These are phyloP conservation scores for Calonectria multiphialidica DNA, from an alignment of 2,329 filamentous ascomycete species.

Conservation along the genomic window DNA sequence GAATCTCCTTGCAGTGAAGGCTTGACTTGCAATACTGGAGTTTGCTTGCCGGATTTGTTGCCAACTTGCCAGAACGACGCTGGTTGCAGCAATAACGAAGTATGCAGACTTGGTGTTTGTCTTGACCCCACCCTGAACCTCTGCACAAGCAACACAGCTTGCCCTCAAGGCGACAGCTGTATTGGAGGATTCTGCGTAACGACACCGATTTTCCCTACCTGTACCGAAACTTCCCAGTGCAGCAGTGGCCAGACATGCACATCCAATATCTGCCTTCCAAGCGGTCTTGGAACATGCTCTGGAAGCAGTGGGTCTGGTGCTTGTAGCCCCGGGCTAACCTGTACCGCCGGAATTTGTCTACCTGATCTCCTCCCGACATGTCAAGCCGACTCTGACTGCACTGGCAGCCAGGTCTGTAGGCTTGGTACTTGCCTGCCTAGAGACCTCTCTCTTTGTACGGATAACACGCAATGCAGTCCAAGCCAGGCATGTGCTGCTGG, in stretches of 20 bases:
- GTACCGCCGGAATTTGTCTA: constrained; percentile 11
- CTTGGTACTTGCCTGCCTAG: background rate
- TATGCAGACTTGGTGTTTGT: constrained; percentile 2
- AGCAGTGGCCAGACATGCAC: background rate
- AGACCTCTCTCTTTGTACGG: background rate
- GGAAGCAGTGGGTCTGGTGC: background rate
- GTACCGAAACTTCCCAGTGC: background rate
- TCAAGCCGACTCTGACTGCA: background rate
- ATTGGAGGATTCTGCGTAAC: constrained; percentile 8
- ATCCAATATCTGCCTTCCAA: background rate
- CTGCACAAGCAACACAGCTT: background rate
- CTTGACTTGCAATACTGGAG: background rate
- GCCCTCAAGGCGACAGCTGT: background rate
- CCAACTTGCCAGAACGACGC: background rate
- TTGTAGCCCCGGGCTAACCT: constrained; percentile 2
- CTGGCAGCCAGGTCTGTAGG: background rate
- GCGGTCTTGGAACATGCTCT: background rate
- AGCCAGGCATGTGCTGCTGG: background rate
- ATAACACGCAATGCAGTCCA: background rate
- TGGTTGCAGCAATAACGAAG: background rate
- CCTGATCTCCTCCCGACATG: constrained; percentile 5
- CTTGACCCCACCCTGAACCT: background rate
- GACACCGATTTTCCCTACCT: background rate
- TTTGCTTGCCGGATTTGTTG: background rate
- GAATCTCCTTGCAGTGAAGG: background rate